Conservation (phyloP, 2,329 filamentous ascomycete species). For the Sarocladium brachiariae region DNA sequence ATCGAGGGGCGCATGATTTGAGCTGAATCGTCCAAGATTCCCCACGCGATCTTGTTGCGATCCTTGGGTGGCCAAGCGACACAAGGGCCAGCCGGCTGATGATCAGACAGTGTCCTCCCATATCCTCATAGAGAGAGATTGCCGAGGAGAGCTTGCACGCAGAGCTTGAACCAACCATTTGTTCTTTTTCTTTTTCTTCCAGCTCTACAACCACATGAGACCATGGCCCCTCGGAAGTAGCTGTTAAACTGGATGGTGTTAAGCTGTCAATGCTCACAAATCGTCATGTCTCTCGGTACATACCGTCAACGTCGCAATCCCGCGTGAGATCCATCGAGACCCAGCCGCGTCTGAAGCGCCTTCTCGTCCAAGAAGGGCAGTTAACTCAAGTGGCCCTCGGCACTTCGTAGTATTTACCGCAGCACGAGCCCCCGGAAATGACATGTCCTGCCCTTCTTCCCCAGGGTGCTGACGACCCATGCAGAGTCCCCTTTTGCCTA, state of each 20-base stretch:
- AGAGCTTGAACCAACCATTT: too few relatives aligned
- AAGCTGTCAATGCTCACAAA: background rate
- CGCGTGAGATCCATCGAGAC: background rate
- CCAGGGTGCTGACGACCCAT: background rate
- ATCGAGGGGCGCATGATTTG: slow-evolving; percentile 4
- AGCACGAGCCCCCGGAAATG: slow-evolving; percentile 1
- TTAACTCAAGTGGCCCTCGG: background rate
- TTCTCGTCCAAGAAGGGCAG: slow-evolving; percentile 4
- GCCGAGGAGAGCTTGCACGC: too few relatives aligned
- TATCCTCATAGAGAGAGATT: too few relatives aligned
- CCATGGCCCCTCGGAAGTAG: too few relatives aligned
- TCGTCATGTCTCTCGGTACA: slow-evolving; percentile 5
- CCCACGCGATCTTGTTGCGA: background rate
- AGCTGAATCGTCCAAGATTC: background rate
- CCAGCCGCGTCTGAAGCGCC: background rate
- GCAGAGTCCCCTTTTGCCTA: background rate
- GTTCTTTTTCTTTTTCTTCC: too few relatives aligned
- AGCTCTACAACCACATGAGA: background rate
- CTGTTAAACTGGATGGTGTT: background rate
- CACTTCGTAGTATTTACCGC: slow-evolving; percentile 1
- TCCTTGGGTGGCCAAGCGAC: too few relatives aligned
- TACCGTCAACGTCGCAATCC: background rate
- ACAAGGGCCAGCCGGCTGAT: too few relatives aligned
- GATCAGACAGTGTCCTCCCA: too few relatives aligned
- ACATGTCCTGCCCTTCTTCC: background rate